Evolutionary conservation across 257 asterid species (phyloP).

Genomic region (Paulownia fortunei): DNA sequence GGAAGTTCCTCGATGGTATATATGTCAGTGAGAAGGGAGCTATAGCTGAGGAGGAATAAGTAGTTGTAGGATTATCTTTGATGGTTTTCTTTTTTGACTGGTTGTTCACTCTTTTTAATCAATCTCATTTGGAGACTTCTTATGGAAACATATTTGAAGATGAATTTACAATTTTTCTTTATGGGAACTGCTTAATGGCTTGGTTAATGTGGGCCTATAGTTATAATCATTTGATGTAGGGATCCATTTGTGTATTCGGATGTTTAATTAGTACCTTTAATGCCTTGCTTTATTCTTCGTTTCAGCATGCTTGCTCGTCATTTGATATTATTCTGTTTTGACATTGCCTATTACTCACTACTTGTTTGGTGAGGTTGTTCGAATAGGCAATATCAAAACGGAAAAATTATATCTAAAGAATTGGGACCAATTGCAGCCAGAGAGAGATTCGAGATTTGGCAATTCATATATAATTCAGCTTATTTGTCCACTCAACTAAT

Average conservation of each 20-base stretch:
- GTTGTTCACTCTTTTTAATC: neutral
- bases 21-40: conserved; percentile 86
- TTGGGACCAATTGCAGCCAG: too few species aligned
- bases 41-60: conserved; percentile 61
- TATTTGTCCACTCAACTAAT: too few species aligned
- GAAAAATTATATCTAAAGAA: too few species aligned
- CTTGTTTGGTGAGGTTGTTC: too few species aligned
- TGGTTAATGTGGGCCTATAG: neutral
- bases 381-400: too few species aligned
- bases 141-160: neutral
- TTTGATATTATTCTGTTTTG: too few species aligned
- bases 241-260: neutral
- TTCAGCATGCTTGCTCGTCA: too few species aligned
- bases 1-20: conserved; percentile 92
- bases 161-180: conserved; percentile 23
- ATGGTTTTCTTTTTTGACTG: neutral
- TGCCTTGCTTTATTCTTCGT: neutral
- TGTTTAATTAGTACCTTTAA: neutral
- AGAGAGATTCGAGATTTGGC: too few species aligned
- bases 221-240: neutral
- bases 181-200: neutral
- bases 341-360: too few species aligned
- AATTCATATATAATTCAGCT: too few species aligned
- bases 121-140: neutral
- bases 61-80: neutral